These are phyloP conservation scores for Bipolaris bicolor DNA, from an alignment of 2,329 filamentous ascomycete species.

Conservation along the genomic window DNA sequence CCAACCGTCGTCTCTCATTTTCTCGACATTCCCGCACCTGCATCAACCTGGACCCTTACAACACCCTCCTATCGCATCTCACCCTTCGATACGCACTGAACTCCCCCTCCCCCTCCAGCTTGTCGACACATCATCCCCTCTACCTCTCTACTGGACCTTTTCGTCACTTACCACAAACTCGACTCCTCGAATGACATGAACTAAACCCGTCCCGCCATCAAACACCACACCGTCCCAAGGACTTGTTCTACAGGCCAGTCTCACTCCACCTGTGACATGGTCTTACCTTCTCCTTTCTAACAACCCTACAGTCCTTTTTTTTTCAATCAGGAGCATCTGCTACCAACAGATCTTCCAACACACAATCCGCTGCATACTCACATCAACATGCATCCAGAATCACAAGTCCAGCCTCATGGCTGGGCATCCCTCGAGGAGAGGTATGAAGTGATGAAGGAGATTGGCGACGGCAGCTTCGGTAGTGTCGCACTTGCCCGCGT, in stretches of 20 bases:
- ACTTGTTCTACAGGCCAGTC: slow-evolving; percentile 28
- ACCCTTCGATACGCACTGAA: slow-evolving; percentile 47
- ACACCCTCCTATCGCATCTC: slow-evolving; percentile 43
- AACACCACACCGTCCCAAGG: slow-evolving; percentile 22
- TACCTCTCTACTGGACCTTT: slow-evolving; percentile 22
- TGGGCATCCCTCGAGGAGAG: slow-evolving; percentile 81
- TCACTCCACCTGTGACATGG: background rate
- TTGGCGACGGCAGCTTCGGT: slow-evolving; percentile 98
- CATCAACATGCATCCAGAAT: slow-evolving; percentile 73
- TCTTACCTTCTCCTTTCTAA: slow-evolving; percentile 18
- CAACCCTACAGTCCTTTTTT: slow-evolving; percentile 19
- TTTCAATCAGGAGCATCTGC: slow-evolving; percentile 9
- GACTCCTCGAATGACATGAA: slow-evolving; percentile 43
- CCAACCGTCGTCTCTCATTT: slow-evolving; percentile 51
- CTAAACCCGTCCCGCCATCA: slow-evolving; percentile 22
- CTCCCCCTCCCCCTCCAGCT: slow-evolving; percentile 33
- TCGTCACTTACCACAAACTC: slow-evolving; percentile 7
- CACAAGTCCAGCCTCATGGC: slow-evolving; percentile 73
- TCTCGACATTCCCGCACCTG: slow-evolving; percentile 47
- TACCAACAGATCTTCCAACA: slow-evolving; percentile 16
- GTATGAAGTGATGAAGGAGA: slow-evolving; percentile 96
- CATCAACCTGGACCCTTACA: slow-evolving; percentile 51
- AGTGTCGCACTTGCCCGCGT: slow-evolving; percentile 93
- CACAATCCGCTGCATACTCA: slow-evolving; percentile 18
- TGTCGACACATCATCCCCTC: slow-evolving; percentile 30